Conservation (phyloP, 139 green algal species). For the Closterium sp. region DNA sequence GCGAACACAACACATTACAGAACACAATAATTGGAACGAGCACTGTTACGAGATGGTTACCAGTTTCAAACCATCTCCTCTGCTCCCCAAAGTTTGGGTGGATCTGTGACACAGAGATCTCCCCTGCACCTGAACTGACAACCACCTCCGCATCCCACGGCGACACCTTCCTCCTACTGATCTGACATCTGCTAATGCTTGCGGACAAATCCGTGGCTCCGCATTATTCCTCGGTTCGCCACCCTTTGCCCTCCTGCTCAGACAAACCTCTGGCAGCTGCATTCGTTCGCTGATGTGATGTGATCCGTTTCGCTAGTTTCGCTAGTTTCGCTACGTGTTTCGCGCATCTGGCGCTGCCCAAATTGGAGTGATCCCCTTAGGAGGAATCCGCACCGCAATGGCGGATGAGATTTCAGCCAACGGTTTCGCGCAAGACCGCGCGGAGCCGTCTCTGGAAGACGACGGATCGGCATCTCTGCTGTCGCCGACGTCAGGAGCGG, state of each 20-base stretch:
- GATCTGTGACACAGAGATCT: not conserved
- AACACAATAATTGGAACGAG: not conserved
- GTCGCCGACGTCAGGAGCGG: not conserved
- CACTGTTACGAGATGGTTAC: not conserved
- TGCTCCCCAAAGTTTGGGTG: not conserved
- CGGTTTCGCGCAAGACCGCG: not conserved
- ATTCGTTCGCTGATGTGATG: not conserved
- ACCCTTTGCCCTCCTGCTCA: not conserved
- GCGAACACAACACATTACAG: too few relatives aligned
- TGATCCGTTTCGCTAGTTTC: not conserved
- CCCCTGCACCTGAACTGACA: not conserved
- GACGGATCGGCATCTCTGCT: not conserved
- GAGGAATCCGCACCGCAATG: too few relatives aligned
- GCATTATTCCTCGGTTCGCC: not conserved
- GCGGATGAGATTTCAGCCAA: not conserved
- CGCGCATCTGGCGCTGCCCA: too few relatives aligned
- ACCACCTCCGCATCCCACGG: not conserved
- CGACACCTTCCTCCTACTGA: not conserved
- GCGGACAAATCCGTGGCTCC: not conserved
- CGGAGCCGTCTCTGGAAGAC: not conserved
- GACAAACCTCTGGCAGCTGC: not conserved
- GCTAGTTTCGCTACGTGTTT: not conserved
- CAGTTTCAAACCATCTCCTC: not conserved
- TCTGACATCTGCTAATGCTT: not conserved
- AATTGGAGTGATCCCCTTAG: too few relatives aligned